Percentiles rank a stretch among this genome's conserved stretches.
Evolutionary conservation across 345 rosid species (phyloP).

Genomic region (Cochlearia excelsa): DNA sequence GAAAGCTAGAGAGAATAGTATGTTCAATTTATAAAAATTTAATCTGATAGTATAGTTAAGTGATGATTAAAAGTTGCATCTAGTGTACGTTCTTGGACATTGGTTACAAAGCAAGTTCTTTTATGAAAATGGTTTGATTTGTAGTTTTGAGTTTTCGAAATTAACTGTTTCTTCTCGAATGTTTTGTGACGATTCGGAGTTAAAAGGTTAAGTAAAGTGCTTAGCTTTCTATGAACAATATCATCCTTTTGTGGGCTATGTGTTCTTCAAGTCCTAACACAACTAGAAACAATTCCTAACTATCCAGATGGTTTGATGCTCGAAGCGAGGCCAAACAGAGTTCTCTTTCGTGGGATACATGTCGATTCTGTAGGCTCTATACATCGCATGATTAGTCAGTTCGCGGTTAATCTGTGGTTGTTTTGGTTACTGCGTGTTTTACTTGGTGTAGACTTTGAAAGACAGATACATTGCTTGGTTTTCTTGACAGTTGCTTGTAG

Average conservation of each 20-base stretch:
- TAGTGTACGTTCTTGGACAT: not conserved
- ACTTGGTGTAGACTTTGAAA: not conserved
- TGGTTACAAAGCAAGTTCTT: constrained; percentile 6
- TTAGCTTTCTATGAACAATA: constrained; percentile 1
- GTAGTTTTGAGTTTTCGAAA: constrained; percentile 3
- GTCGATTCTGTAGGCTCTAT: not conserved
- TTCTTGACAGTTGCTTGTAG: constrained; percentile 70
- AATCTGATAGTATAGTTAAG: too few species aligned
- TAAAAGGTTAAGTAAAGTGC: not conserved
- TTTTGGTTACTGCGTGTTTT: not conserved
- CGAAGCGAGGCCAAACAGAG: not conserved
- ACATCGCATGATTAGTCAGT: not conserved
- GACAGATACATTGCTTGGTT: not conserved
- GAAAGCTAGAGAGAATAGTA: too few species aligned
- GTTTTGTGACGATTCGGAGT: not conserved
- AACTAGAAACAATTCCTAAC: not conserved
- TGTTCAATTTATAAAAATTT: too few species aligned
- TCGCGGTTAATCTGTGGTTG: not conserved
- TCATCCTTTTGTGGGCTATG: not conserved
- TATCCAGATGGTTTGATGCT: not conserved
- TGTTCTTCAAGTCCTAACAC: not conserved
- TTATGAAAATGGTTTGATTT: not conserved
- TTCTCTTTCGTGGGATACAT: not conserved
- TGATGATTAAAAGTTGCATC: not conserved
- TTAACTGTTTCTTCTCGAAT: not conserved